A percentile compares a stretch with the other conserved stretches of the same genome.
Conservation (phyloP, 495 filamentous ascomycete genomes). For the Aspergillus avenaceus region DNA sequence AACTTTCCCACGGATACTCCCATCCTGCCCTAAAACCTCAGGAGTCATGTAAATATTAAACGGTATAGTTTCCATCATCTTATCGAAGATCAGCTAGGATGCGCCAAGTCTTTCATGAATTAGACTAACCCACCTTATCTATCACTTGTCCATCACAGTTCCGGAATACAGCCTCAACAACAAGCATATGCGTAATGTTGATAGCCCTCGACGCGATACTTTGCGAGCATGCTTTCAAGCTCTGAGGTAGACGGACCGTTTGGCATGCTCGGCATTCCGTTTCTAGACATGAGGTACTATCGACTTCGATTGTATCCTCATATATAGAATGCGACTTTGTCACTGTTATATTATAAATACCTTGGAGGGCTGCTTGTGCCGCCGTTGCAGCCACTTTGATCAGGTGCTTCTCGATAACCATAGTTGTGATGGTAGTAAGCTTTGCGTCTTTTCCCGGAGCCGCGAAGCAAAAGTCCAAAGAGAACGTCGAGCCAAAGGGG, state of each 20-base stretch:
- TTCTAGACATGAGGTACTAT: not conserved
- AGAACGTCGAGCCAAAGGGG: conserved; percentile 11
- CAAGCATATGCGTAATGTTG: conserved; percentile 13
- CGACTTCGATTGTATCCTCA: conserved; percentile 1
- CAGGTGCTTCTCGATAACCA: conserved; percentile 7
- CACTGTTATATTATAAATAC: conserved; percentile 6
- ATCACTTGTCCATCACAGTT: conserved; percentile 1
- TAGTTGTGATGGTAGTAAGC: conserved; percentile 1
- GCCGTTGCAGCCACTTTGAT: conserved; percentile 9
- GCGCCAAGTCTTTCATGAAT: not conserved
- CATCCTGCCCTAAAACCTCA: conserved; percentile 1
- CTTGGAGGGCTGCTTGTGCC: not conserved
- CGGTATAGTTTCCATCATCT: conserved; percentile 15
- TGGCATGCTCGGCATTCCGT: not conserved
- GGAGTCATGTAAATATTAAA: conserved; percentile 19
- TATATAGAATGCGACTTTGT: conserved; percentile 11
- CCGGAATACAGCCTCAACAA: too few species aligned
- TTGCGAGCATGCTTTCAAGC: conserved; percentile 15
- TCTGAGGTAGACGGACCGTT: conserved; percentile 11
- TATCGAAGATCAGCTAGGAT: not conserved
- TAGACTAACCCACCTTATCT: not conserved
- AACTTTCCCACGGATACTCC: not conserved
- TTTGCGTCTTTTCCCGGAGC: conserved; percentile 6
- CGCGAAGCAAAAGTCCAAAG: conserved; percentile 8
- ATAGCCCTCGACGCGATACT: conserved; percentile 10